Base-by-base conservation (phyloP, 2,329 filamentous ascomycete species). In the Hymenoscyphus occultus region DNA sequence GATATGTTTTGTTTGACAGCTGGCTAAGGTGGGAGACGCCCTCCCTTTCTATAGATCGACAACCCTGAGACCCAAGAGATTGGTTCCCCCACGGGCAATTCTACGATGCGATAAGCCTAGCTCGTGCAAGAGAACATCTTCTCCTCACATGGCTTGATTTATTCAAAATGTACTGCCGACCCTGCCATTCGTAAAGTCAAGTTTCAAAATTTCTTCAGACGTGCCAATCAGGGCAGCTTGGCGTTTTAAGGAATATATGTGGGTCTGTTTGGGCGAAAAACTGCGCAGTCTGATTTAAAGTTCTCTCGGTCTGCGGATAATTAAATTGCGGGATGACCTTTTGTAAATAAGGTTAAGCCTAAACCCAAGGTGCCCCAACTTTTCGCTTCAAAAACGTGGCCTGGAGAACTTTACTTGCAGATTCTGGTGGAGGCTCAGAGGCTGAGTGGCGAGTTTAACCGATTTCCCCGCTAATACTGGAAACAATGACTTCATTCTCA, bases 301-400 rank as follows among this genome's bases (percentile, higher is more conserved):
- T 51, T 51, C n/a, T 51, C 22, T 10, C 10, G 45, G 45, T 22
- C 45, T 51, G n/a, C 45, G 19, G 45, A 19, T 22, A 10, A 22
- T 28, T 28, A 28, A 28, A 28, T 28, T 28, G 28, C 22, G 45
- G 45, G 45, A 51, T 51, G 45, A 9, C 19, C 9, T 7, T 51
- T n/a, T 22, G 22, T 28, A 28, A 13, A 28, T 51, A 51, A 51
- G 45, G 19, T 51, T 51, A 28, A 9, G 45, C n/a, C 45, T 28
- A 51, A 51, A 51, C 45, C 12, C 45, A 28, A 19, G 5, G 19
- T 51, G 45, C 45, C 19, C 22, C 45, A 22, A 51, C n/a, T 22
- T 51, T 12, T 51, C 45, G 45, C 22, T n/a, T 51, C 45, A 51
- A 51, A 48, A 51, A 51, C 19, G 45, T 51, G 45, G 45, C 45